Evolutionary conservation across 768 basidiomycete genomes (phyloP).

Genomic region (Pisolithus marmoratus): DNA sequence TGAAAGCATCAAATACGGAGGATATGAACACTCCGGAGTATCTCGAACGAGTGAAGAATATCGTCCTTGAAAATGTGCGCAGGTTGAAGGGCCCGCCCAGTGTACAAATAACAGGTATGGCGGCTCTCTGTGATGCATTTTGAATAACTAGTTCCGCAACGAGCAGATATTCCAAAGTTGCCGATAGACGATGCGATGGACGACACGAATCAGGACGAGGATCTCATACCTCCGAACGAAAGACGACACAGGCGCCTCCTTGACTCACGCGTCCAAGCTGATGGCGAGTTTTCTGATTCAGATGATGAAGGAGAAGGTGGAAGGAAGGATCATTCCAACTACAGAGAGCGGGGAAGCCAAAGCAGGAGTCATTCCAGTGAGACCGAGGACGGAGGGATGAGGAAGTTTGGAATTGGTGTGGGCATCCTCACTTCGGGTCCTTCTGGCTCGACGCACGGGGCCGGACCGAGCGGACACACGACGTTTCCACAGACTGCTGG

Average conservation of each 20-base stretch:
- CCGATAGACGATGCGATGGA: conserved; percentile 84
- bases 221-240: conserved; percentile 69
- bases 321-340: conserved; percentile 59
- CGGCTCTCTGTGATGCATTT: background rate
- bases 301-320: conserved; percentile 96
- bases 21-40: conserved; percentile 93
- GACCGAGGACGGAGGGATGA: conserved; percentile 37
- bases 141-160: background rate
- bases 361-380: conserved; percentile 39
- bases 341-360: conserved; percentile 45
- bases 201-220: conserved; percentile 77
- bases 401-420: conserved; percentile 60
- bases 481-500: conserved; percentile 32
- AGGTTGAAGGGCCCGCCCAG: conserved; percentile 86
- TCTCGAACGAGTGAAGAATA: conserved; percentile 86
- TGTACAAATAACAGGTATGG: conserved; percentile 82
- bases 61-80: conserved; percentile 87
- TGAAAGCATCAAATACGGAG: conserved; percentile 90
- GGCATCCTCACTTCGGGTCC: conserved; percentile 66
- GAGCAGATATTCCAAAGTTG: conserved; percentile 72
- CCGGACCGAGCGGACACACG: conserved; percentile 68
- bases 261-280: conserved; percentile 76
- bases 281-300: conserved; percentile 91
- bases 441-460: conserved; percentile 55
- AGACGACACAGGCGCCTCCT: conserved; percentile 72